Base-by-base conservation (phyloP, 2,329 filamentous ascomycete species). In the Bipolaris oryzae region DNA sequence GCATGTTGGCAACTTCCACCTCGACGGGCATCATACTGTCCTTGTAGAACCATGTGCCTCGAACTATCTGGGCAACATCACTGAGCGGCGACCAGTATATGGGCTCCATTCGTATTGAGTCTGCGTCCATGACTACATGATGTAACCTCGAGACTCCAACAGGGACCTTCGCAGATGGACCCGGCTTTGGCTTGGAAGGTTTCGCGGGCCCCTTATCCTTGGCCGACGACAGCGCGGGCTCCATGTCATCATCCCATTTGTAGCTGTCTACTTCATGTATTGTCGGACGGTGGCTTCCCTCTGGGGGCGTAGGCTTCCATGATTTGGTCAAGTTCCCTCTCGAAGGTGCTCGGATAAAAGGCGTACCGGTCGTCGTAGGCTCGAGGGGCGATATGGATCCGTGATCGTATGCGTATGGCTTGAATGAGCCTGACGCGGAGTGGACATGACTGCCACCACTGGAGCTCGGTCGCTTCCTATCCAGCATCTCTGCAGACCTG, bases 81-180 rank as follows among this genome's bases (percentile, higher is more conserved):
- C 96, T 92, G 31, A 98, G 84, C 7, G 95, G 94, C 16, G 89
- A 93, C 95, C 95, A 99, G 74, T 99, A 99, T 57, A 98, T 97
- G 0, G 95, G 95, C 74, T 93, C 91, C 92, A 99, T 96, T 69
- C 91, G 84, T 60, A 72, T 69, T 6, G 70, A 71, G 39, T 73
- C 69, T 9, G 67, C 85, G 20, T 94, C 92, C 66, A 98, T 82
- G 55, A 90, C 87, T 1, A 98, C 94, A 69, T 93, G 85, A 73
- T 99, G 94, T 55, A 99, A 81, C 63, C 92, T 85, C n/a, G 93
- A 96, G 5, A 95, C 82, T 0, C 95, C 95, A 1, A 98, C 94
- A 3, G 92, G 87, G 2, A 98, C 87, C 55, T 89, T 87, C 5
- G 79, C 79, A 47, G 71, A 76, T 1, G 78, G 79, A 0, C 74